These are phyloP conservation scores for Mallotus repandus DNA, from an alignment of 441 rosid species.

Conservation along the genomic window DNA sequence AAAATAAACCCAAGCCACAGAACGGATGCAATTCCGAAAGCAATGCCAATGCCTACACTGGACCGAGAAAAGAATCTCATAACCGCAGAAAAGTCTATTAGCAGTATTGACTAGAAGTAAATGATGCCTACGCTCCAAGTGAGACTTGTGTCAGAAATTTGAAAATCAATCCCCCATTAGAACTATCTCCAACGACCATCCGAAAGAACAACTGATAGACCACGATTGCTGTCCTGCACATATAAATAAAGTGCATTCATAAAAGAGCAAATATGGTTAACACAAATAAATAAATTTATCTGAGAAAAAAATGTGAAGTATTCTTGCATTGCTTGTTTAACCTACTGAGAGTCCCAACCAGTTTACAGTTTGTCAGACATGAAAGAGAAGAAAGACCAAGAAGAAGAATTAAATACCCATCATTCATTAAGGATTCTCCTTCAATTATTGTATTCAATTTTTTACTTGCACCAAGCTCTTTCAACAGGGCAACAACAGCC, in stretches of 20 bases:
- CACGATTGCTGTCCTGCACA: constrained; percentile 85
- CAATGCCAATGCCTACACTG: constrained; percentile 90
- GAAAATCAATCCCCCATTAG: constrained; percentile 50
- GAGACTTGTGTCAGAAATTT: constrained; percentile 68
- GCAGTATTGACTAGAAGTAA: constrained; percentile 12
- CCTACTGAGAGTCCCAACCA: constrained; percentile 8
- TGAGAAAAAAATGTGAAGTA: background rate
- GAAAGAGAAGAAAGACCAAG: constrained; percentile 19
- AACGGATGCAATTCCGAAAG: constrained; percentile 84
- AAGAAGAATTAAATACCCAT: constrained; percentile 54
- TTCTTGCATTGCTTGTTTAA: constrained; percentile 10
- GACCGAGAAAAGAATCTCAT: constrained; percentile 33
- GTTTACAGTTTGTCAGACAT: constrained; percentile 5
- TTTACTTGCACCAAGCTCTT: constrained; percentile 95
- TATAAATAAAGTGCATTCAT: constrained; percentile 23
- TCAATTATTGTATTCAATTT: constrained; percentile 87
- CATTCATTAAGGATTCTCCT: constrained; percentile 98
- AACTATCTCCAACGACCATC: constrained; percentile 79
- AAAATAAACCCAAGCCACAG: constrained; percentile 86
- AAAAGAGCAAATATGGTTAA: constrained; percentile 20
- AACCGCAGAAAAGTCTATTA: constrained; percentile 22
- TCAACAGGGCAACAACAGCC: constrained; percentile 90
- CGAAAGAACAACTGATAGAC: constrained; percentile 80
- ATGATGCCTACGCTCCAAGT: constrained; percentile 82
- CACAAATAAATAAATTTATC: constrained; percentile 8